A percentile compares a stretch with the other conserved stretches of the same genome.
Conservation (phyloP, 345 rosid species). For the Combretum micranthum region DNA sequence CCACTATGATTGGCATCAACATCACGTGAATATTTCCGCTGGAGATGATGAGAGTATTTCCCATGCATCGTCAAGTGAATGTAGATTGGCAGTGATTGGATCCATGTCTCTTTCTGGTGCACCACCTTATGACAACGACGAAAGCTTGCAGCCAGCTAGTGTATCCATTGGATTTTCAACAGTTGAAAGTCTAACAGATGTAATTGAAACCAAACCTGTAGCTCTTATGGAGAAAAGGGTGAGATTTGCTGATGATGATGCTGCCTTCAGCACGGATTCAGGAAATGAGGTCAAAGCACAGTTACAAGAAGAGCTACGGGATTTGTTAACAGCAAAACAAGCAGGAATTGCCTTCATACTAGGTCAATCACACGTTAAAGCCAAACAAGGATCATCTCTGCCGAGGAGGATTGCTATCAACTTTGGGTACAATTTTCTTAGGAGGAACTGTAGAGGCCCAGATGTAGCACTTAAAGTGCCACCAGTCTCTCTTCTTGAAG, state of each 20-base stretch:
- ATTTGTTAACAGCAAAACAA: slow-evolving; percentile 31
- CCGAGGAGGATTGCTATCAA: slow-evolving; percentile 35
- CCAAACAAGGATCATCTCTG: slow-evolving; percentile 39
- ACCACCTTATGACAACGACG: slow-evolving; percentile 27
- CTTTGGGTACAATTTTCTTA: slow-evolving; percentile 39
- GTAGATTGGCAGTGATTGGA: slow-evolving; percentile 34
- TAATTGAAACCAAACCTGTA: slow-evolving; percentile 23
- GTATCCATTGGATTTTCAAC: slow-evolving; percentile 25
- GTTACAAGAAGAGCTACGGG: slow-evolving; percentile 30
- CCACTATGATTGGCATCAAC: slow-evolving; percentile 32
- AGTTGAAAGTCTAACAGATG: slow-evolving; percentile 20
- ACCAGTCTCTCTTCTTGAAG: slow-evolving; percentile 43
- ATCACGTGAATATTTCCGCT: slow-evolving; percentile 1
- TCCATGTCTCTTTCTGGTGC: slow-evolving; percentile 8
- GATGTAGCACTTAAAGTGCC: slow-evolving; percentile 45
- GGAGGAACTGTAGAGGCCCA: slow-evolving; percentile 44
- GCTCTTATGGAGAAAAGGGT: slow-evolving; percentile 17
- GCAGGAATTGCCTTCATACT: slow-evolving; percentile 41
- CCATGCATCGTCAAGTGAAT: slow-evolving; percentile 24
- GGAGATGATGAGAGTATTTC: slow-evolving; percentile 17
- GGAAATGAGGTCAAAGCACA: slow-evolving; percentile 7
- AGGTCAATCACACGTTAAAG: slow-evolving; percentile 40
- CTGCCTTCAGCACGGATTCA: slow-evolving; percentile 4
- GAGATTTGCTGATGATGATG: slow-evolving; percentile 27
- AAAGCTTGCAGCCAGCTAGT: slow-evolving; percentile 21